Conservation (phyloP, 1,284 basidiomycete species). For the Ganoderma lucidum region DNA sequence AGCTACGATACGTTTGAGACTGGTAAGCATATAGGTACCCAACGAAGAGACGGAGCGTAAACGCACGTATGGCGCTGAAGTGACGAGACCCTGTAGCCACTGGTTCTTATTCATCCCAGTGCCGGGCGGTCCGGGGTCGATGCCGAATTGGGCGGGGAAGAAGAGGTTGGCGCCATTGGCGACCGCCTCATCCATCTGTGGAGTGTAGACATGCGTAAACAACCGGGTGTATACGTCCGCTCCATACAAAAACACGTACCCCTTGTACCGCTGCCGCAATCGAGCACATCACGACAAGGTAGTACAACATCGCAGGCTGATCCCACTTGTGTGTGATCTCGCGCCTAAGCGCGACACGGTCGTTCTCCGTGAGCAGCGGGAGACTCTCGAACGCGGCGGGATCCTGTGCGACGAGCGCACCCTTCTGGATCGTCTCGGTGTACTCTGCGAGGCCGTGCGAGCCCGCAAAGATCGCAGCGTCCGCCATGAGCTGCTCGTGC, state of each 20-base stretch:
- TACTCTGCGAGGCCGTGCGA: conserved; percentile 59
- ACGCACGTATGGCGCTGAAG: conserved; percentile 74
- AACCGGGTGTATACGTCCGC: background rate
- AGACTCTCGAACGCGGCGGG: conserved; percentile 60
- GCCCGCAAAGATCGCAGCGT: conserved; percentile 64
- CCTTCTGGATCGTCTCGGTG: conserved; percentile 59
- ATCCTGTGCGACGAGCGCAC: conserved; percentile 70
- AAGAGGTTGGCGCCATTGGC: conserved; percentile 79
- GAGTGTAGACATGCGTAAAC: too few relatives aligned
- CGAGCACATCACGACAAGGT: conserved; percentile 65
- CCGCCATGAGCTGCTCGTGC: conserved; percentile 60
- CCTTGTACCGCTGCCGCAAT: conserved; percentile 78
- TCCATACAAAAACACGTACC: conserved; percentile 41
- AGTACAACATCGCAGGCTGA: conserved; percentile 64
- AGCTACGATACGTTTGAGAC: conserved; percentile 39
- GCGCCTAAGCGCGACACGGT: conserved; percentile 56
- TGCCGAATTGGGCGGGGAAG: conserved; percentile 71
- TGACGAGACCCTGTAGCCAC: conserved; percentile 80
- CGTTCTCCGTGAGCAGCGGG: conserved; percentile 63
- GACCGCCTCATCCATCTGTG: conserved; percentile 71
- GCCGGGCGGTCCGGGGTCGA: conserved; percentile 33
- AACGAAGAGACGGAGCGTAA: conserved; percentile 29
- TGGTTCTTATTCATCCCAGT: conserved; percentile 49
- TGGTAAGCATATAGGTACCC: background rate
- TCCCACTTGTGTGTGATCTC: conserved; percentile 74